Evolutionary conservation across 2,329 filamentous ascomycete genomes (phyloP).

Genomic region (Intubia oerlemansii): DNA sequence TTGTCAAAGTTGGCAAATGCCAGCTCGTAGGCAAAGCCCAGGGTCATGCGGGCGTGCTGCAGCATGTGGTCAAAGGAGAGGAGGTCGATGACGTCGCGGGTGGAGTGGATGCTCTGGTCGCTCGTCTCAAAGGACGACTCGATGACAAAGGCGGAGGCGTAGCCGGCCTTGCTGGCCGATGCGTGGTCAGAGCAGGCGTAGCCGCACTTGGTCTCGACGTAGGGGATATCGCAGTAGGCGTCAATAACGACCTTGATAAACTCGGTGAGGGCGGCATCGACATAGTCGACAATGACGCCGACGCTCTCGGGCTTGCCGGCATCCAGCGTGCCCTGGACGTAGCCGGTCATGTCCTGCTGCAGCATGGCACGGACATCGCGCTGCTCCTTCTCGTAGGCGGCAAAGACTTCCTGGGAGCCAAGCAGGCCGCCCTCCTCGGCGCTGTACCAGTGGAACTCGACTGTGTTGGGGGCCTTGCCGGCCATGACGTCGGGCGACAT

Average conservation of each 20-base stretch:
- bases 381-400: constrained; percentile 48
- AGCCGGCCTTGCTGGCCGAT: constrained; percentile 43
- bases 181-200: constrained; percentile 48
- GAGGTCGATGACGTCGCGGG: constrained; percentile 48
- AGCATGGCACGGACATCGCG: constrained; percentile 86
- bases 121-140: constrained; percentile 36
- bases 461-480: constrained; percentile 59
- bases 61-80: constrained; percentile 46
- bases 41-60: constrained; percentile 33
- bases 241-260: constrained; percentile 84
- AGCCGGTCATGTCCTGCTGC: constrained; percentile 96
- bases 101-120: constrained; percentile 53
- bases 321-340: constrained; percentile 60
- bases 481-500: constrained; percentile 45
- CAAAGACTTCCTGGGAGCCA: constrained; percentile 79
- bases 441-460: constrained; percentile 95
- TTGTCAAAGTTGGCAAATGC: constrained; percentile 16
- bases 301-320: constrained; percentile 68
- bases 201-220: constrained; percentile 26
- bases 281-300: constrained; percentile 82
- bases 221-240: constrained; percentile 62
- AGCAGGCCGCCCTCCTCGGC: constrained; percentile 77
- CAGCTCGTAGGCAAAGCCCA: constrained; percentile 25
- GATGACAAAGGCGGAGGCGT: constrained; percentile 42
- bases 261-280: constrained; percentile 58